phyloP scores from a whole-genome alignment of 345 rosid genomes.

The Ricinus communis region DNA sequence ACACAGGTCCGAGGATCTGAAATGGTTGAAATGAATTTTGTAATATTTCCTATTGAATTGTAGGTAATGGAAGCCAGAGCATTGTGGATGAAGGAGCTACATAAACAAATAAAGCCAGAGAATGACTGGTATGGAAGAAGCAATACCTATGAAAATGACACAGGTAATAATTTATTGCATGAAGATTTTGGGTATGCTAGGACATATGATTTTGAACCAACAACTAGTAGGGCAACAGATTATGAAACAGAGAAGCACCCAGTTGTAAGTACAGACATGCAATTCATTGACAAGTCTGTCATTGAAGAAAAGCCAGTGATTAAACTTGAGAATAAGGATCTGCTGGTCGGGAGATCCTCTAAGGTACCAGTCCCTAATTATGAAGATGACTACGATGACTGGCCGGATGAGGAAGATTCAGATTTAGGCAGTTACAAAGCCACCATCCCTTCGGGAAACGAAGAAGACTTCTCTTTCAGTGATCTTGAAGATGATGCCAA shows the following conservation, averaged over 20 bases:
- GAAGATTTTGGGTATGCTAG: conserved; percentile 25
- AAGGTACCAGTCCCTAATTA: conserved; percentile 10
- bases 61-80: conserved; percentile 37
- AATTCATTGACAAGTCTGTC: conserved; percentile 26
- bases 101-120: conserved; percentile 43
- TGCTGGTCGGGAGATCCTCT: conserved; percentile 21
- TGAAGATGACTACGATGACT: conserved; percentile 31
- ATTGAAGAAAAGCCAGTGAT: conserved; percentile 24
- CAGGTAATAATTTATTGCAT: conserved; percentile 14
- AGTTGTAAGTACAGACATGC: conserved; percentile 17
- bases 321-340: conserved; percentile 37
- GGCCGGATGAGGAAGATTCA: conserved; percentile 33
- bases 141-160: conserved; percentile 29
- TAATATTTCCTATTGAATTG: conserved; percentile 4
- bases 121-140: conserved; percentile 44
- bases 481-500: conserved; percentile 34
- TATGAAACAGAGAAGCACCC: conserved; percentile 25
- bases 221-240: conserved; percentile 7
- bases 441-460: conserved; percentile 22
- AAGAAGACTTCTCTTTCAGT: conserved; percentile 35
- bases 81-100: conserved; percentile 41
- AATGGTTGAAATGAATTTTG: background rate
- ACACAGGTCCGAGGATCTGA: background rate
- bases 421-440: conserved; percentile 28
- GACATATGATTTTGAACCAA: conserved; percentile 19